phyloP scores from a whole-genome alignment of 225 moss, liverwort and hornwort species.

The Rhytidiadelphus loreus region DNA sequence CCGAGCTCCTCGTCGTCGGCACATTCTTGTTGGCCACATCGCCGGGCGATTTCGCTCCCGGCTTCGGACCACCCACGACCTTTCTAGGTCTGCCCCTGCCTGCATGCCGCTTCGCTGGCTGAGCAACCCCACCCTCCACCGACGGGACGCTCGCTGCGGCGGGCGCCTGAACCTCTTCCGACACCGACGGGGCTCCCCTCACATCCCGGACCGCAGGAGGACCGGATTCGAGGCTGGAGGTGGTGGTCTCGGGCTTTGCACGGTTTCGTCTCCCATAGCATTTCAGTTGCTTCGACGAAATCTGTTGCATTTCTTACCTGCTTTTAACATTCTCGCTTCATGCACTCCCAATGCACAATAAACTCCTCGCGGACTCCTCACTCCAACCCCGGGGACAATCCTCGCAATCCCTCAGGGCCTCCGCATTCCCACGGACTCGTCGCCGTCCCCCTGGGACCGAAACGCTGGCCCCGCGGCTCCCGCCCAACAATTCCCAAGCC shows the following conservation, averaged over 20 bases:
- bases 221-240: conserved; percentile 18
- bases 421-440: background rate
- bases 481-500: background rate
- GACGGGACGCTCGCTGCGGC: conserved; percentile 7
- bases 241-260: conserved; percentile 23
- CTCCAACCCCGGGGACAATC: background rate
- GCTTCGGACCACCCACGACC: conserved; percentile 10
- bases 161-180: conserved; percentile 20
- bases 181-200: conserved; percentile 8
- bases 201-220: conserved; percentile 14
- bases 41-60: conserved; percentile 9
- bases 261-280: conserved; percentile 65
- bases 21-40: conserved; percentile 27
- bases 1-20: conserved; percentile 44
- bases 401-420: background rate
- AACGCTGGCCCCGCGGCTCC: background rate
- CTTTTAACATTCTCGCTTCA: conserved; percentile 67
- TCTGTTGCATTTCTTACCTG: conserved; percentile 64
- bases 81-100: conserved; percentile 39
- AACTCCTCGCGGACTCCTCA: background rate
- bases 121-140: background rate
- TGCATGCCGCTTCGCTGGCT: conserved; percentile 21
- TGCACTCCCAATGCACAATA: conserved; percentile 13
- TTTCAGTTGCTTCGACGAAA: conserved; percentile 61
- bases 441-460: background rate